phyloP scores from a whole-genome alignment of 305 asterid genomes.

The Fraxinus paxiana region DNA sequence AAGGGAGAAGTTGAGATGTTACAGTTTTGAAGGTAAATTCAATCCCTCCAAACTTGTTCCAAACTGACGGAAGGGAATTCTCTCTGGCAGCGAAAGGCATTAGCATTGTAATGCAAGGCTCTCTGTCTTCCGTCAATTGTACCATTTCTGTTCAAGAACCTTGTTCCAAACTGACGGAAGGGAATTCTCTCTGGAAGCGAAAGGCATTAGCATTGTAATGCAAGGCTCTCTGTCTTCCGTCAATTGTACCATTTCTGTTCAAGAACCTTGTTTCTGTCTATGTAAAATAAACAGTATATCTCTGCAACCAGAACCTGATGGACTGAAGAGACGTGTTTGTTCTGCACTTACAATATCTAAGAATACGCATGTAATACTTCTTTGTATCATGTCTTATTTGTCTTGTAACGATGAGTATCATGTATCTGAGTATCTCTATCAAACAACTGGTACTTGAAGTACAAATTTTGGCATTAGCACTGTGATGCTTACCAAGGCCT shows the following conservation, averaged over 20 bases:
- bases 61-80: background rate
- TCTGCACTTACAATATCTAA: background rate
- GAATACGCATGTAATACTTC: background rate
- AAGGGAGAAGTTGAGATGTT: constrained; percentile 30
- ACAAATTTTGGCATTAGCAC: background rate
- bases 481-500: background rate
- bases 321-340: background rate
- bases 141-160: constrained; percentile 23
- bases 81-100: background rate
- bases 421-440: background rate
- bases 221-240: constrained; percentile 26
- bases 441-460: background rate
- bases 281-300: background rate
- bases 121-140: constrained; percentile 89
- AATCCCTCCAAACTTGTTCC: background rate
- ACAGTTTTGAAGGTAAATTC: background rate
- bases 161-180: background rate
- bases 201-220: background rate
- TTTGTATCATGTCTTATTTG: background rate
- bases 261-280: background rate
- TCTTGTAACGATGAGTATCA: background rate
- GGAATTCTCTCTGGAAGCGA: background rate
- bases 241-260: background rate
- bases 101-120: constrained; percentile 30
- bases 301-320: background rate